Conservation (phyloP, 139 green algal species). For the Picochlorum costavermella region DNA sequence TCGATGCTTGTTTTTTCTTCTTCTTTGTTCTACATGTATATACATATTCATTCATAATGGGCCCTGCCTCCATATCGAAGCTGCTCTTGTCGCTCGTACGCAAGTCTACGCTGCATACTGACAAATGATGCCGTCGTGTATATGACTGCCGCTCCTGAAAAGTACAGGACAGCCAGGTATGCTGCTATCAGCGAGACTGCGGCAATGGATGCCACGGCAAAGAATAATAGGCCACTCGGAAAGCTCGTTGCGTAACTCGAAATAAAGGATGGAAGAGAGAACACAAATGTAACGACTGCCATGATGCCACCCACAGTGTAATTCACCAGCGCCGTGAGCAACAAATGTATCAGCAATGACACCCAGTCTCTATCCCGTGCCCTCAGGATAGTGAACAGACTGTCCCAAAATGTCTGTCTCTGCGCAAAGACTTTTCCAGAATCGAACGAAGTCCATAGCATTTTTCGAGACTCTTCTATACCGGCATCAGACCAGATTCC, state of each 20-base stretch:
- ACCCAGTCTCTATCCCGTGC: conserved; percentile 34
- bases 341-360: conserved; percentile 30
- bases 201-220: conserved; percentile 15
- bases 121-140: conserved; percentile 18
- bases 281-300: conserved; percentile 36
- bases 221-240: conserved; percentile 25
- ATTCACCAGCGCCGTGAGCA: conserved; percentile 34
- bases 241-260: conserved; percentile 18
- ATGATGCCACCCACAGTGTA: conserved; percentile 43
- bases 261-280: conserved; percentile 36
- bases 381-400: conserved; percentile 29
- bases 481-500: conserved; percentile 45
- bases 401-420: conserved; percentile 42
- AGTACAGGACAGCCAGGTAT: conserved; percentile 32
- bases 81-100: background rate
- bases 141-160: conserved; percentile 9
- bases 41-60: conserved; percentile 14
- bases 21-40: background rate
- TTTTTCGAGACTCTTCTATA: conserved; percentile 27
- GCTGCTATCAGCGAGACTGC: conserved; percentile 21
- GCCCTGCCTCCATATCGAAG: conserved; percentile 2
- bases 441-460: conserved; percentile 41
- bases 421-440: conserved; percentile 49
- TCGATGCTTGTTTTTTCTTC: background rate
- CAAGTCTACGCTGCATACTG: conserved; percentile 11